Conservation (phyloP, 768 basidiomycete genomes). For the Trametes cingulata region DNA sequence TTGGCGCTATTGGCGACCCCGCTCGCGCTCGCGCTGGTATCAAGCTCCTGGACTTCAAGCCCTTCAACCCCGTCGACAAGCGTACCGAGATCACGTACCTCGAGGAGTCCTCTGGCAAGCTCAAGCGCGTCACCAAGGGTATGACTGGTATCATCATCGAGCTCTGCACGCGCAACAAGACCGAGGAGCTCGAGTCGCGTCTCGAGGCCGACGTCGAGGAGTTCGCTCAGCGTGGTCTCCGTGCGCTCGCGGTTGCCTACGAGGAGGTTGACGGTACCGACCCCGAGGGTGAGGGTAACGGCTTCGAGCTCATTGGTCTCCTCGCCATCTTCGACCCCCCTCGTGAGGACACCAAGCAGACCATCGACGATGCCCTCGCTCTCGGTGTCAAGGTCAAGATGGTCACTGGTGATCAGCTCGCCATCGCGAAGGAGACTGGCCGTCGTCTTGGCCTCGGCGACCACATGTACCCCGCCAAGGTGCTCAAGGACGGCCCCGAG, state of each 20-base stretch:
- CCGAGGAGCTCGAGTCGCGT: conserved; percentile 84
- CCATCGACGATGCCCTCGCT: conserved; percentile 93
- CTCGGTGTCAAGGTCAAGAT: conserved; percentile 99
- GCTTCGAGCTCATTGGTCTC: conserved; percentile 96
- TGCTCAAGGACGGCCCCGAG: conserved; percentile 95
- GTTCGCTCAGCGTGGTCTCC: conserved; percentile 93
- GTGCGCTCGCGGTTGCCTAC: conserved; percentile 93
- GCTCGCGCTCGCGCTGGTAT: conserved; percentile 84
- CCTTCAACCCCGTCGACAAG: conserved; percentile 99
- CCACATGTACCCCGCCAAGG: conserved; percentile 99
- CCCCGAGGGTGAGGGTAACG: conserved; percentile 86
- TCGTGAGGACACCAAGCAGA: conserved; percentile 97
- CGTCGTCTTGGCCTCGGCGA: conserved; percentile 97
- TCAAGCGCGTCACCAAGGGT: conserved; percentile 99
- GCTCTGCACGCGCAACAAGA: conserved; percentile 97
- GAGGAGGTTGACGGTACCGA: conserved; percentile 90
- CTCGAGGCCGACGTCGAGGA: conserved; percentile 97
- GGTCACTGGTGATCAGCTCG: conserved; percentile 99
- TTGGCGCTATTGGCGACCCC: conserved; percentile 73
- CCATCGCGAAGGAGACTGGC: conserved; percentile 98
- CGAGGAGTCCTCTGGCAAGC: conserved; percentile 90
- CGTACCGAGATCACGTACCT: conserved; percentile 98
- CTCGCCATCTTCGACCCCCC: conserved; percentile 98
- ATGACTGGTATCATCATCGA: conserved; percentile 99
- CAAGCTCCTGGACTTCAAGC: conserved; percentile 98